Evolutionary conservation across 352 stramenopile genomes (phyloP), one percentile per base, ranked within the genome.

Genomic region (Phytophthora tubulina): DNA sequence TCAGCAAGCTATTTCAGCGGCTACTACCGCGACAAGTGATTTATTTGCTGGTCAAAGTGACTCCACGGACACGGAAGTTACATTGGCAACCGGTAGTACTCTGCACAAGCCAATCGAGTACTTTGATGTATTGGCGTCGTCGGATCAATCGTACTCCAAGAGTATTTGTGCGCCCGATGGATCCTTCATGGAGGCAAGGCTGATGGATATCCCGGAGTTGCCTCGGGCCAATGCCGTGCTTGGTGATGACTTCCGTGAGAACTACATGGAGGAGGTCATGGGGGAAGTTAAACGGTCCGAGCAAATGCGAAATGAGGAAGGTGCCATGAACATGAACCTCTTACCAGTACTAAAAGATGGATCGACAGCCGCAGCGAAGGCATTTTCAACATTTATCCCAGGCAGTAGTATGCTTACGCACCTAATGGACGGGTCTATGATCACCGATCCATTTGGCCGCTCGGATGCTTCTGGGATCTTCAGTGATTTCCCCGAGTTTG

Each of bases 361-460:
- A 36, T 87, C 88, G 2, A 80, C 80, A 9, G 85, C 82, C 7
- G 88, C 86, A 56, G 88, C 81, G 9, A 93, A 91, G 56, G 88
- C 86, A 9, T 88, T 95, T 60, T 90, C 88, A 38, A 90, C 78
- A 0, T 90, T 91, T 39, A 86, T 95, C 4, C 88, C 88, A 17
- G 86, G 80, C 32, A 80, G 81, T 21, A 86, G 72, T 42, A 89
- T 93, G 80, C 79, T 95, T 39, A 88, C 83, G 10, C 91, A 88
- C 17, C 51, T 95, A n/a, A 89, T 93, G 64, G 88, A 95, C 9
- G 74, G 83, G 2, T 90, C 88, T 4, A 75, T 81, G 32, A 84
- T 91, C 10, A 76, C 75, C 4, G 79, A 92, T 66, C 78, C 81
- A 38, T 78, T 85, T 58, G 73, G 76, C 14, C 72, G 64, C 36